Evolutionary conservation across 1,284 basidiomycete species (phyloP).

Genomic region (Porogramme epimiltina): DNA sequence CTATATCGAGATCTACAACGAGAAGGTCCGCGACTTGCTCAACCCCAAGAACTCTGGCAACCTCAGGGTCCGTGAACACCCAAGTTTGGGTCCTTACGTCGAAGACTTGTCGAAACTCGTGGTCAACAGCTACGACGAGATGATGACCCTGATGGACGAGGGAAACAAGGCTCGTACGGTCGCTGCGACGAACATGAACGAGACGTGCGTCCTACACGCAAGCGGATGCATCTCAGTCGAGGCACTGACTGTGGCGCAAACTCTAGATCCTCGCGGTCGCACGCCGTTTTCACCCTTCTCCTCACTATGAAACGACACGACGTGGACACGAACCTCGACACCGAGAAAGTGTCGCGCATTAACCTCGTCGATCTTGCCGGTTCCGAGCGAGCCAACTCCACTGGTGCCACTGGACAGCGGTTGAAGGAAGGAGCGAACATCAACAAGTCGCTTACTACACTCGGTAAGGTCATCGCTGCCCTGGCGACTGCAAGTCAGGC

Average conservation of each 20-base stretch:
- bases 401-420: slow-evolving; percentile 92
- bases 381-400: slow-evolving; percentile 94
- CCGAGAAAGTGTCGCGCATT: slow-evolving; percentile 96
- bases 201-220: slow-evolving; percentile 63
- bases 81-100: slow-evolving; percentile 93
- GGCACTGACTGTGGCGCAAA: slow-evolving; percentile 1
- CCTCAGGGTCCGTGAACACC: slow-evolving; percentile 95
- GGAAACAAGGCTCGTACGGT: slow-evolving; percentile 98
- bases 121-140: slow-evolving; percentile 89
- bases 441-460: slow-evolving; percentile 96
- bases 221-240: neutral
- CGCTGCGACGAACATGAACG: slow-evolving; percentile 99
- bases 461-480: slow-evolving; percentile 96
- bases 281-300: slow-evolving; percentile 95
- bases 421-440: slow-evolving; percentile 97
- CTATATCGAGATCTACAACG: slow-evolving; percentile 99
- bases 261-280: slow-evolving; percentile 87
- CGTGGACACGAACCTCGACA: slow-evolving; percentile 80
- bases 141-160: slow-evolving; percentile 99
- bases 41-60: slow-evolving; percentile 98
- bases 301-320: slow-evolving; percentile 91
- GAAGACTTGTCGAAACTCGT: slow-evolving; percentile 95
- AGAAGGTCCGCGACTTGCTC: slow-evolving; percentile 96
- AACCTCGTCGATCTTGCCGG: slow-evolving; percentile 96
- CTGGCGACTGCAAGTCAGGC: slow-evolving; percentile 79